Base-by-base conservation (phyloP, 2,329 filamentous ascomycete genomes). In the Trichoderma cornu-damae region DNA sequence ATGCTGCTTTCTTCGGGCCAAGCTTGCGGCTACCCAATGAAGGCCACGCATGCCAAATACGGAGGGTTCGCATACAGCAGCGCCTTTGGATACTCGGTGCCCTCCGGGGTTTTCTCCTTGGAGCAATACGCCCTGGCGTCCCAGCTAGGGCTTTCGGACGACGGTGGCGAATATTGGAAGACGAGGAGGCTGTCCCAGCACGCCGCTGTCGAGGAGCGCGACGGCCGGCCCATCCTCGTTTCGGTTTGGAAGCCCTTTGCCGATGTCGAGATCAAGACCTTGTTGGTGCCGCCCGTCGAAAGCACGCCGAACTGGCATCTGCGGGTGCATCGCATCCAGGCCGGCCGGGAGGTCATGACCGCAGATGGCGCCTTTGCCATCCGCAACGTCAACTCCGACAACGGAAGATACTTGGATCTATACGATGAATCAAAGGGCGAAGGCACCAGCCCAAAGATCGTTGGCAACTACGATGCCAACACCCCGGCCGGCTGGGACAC, bases 21-120 rank as follows among this genome's bases (percentile, higher is more conserved):
- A 69, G 86, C 85, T n/a, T 92, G 88, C 70, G 86, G 88, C 69
- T 92, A 92, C 67, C 86, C 88, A 0, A 86, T 92, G 77, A 89
- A 89, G 70, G 88, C 86, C 54, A 89, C 88, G 0, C 88, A 92
- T 69, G 87, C 88, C 60, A 92, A 92, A 67, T 92, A 92, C 69
- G 88, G 88, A 46, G 81, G 83, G 59, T 91, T 92, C 67, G 87
- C 87, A 5, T 92, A 92, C 72, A 88, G 84, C 66, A 85, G 86
- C 52, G 82, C 86, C 0, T 92, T 89, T 68, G 87, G 79, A 18
- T 92, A 91, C 72, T 89, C 85, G 0, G 88, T 91, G 0, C 87
- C 88, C 0, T 88, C 88, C 0, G 88, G 89, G 0, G 79, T 84
- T 16, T 89, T 90, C 69, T 86, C 86, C 1, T 79, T 92, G 57